Conservation (phyloP, 2,329 filamentous ascomycete genomes). For the Pseudogymnoascus sp. region DNA sequence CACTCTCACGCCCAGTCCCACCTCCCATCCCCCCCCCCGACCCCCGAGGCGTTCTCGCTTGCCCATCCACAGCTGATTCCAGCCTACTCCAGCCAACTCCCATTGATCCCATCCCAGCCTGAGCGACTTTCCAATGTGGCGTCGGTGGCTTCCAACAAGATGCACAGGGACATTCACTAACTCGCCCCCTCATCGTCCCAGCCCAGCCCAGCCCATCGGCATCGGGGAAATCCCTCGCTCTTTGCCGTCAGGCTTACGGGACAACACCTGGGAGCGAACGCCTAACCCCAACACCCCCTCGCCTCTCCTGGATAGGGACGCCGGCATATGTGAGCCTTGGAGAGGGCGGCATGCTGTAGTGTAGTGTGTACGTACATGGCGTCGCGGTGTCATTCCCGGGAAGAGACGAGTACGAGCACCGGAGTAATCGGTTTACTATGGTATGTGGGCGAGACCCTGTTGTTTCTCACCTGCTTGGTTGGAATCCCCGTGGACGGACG, state of each 20-base stretch:
- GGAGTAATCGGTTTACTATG: background rate
- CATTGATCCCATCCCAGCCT: background rate
- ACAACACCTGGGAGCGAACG: background rate
- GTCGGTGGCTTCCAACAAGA: slow-evolving; percentile 1
- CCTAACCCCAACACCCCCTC: background rate
- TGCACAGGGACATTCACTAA: background rate
- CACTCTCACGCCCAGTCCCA: background rate
- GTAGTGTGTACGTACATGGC: background rate
- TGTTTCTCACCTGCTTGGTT: background rate
- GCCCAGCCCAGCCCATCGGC: slow-evolving; percentile 2
- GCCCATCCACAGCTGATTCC: background rate
- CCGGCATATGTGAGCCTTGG: background rate
- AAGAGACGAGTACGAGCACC: background rate
- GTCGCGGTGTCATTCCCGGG: background rate
- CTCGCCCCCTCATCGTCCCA: background rate
- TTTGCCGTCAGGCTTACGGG: background rate
- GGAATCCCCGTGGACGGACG: background rate
- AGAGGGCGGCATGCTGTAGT: background rate
- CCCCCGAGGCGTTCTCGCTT: background rate
- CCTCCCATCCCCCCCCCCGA: background rate
- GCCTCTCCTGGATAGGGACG: background rate
- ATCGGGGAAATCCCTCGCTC: slow-evolving; percentile 3
- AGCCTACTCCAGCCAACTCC: background rate
- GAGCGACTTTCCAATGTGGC: slow-evolving; percentile 7
- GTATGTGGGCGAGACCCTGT: background rate